Percentiles rank a stretch among this genome's conserved stretches.
Conservation (phyloP, 169 alveolate genomes). For the Cryptosporidium canis region DNA sequence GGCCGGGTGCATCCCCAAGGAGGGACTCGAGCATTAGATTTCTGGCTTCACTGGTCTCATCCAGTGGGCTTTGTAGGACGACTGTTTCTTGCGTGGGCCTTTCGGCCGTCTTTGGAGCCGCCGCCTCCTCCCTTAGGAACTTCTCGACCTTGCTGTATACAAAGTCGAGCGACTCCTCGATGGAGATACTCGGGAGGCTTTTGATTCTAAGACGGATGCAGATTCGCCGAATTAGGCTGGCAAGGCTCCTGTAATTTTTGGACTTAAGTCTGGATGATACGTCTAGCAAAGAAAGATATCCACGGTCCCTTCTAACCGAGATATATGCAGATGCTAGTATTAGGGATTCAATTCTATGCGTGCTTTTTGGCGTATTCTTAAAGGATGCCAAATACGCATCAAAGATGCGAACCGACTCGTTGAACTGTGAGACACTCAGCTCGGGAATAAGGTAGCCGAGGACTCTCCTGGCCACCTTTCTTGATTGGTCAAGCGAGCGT, state of each 20-base stretch:
- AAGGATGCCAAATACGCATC: constrained; percentile 21
- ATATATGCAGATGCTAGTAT: constrained; percentile 27
- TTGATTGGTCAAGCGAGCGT: constrained; percentile 13
- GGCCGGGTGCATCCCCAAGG: neutral
- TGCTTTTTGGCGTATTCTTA: neutral
- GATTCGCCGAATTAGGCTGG: constrained; percentile 21
- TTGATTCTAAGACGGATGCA: constrained; percentile 15
- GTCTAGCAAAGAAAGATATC: constrained; percentile 20
- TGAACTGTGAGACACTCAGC: constrained; percentile 18
- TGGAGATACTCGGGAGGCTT: constrained; percentile 12
- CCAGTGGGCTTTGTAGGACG: neutral
- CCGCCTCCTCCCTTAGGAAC: neutral
- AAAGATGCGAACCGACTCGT: constrained; percentile 20
- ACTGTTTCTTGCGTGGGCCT: neutral
- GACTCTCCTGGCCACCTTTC: constrained; percentile 10
- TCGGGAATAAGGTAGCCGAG: constrained; percentile 9
- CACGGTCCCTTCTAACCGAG: constrained; percentile 42
- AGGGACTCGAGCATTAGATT: neutral
- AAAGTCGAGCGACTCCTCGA: constrained; percentile 7
- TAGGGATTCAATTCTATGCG: constrained; percentile 3
- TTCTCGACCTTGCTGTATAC: constrained; percentile 3
- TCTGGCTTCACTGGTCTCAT: neutral
- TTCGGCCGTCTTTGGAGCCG: neutral
- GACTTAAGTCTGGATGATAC: constrained; percentile 1
- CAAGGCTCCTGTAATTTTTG: constrained; percentile 25